A percentile compares a stretch with the other conserved stretches of the same genome.
Conservation (phyloP, 192 early-diverging fungal genomes). For the Rhizophagus sp. region DNA sequence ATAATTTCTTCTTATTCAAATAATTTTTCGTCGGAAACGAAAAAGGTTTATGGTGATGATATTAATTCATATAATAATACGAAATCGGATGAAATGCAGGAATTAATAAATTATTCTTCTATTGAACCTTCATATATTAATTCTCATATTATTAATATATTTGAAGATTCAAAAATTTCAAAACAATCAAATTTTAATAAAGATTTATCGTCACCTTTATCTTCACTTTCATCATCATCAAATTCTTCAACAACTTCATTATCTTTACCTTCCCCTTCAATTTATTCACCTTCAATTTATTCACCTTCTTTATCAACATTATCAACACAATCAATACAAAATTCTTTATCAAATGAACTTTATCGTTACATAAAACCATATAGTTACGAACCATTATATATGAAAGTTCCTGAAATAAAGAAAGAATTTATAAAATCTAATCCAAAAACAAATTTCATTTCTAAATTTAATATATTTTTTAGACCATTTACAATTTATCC, state of each 20-base stretch:
- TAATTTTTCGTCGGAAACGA: not conserved
- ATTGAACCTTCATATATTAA: not conserved
- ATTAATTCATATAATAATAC: no score
- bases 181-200: not conserved
- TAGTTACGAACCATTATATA: not conserved
- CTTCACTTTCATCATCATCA: not conserved
- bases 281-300: not conserved
- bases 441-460: not conserved
- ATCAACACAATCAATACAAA: not conserved
- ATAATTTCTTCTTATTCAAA: not conserved
- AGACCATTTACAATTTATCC: not conserved
- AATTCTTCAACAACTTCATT: not conserved
- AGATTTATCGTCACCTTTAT: not conserved
- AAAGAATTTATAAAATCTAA: not conserved
- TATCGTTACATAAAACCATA: not conserved
- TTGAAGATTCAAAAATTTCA: not conserved
- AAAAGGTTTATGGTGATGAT: not conserved
- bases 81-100: no score
- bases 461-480: not conserved
- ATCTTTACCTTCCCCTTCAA: not conserved
- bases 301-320: not conserved
- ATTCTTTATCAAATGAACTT: not conserved
- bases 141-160: not conserved
- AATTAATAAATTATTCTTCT: not conserved
- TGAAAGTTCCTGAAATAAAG: not conserved